Evolutionary conservation across 768 basidiomycete genomes (phyloP), one percentile per base, ranked within the genome.

Genomic region (Paxillus ammoniavirescens): DNA sequence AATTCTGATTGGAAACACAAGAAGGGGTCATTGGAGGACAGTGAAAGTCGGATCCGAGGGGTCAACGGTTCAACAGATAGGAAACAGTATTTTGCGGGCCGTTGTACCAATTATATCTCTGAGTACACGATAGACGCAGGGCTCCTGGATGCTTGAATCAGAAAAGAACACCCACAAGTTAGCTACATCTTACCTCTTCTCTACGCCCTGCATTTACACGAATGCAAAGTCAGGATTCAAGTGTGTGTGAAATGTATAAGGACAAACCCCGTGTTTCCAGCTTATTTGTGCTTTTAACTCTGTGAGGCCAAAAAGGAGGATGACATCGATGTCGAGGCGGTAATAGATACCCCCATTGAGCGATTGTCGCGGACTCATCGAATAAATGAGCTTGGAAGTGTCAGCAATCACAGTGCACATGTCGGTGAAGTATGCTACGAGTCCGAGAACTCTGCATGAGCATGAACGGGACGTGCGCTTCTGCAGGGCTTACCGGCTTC

Each of bases 201-300:
- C 53, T 17, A 33, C 28, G 7, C 53, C 53, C 53, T 54, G 42
- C 15, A 38, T 10, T 15, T 0, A 14, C 18, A n/a, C 21, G 4
- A 49, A 40, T 18, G 8, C 8, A 2, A 14, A 43, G 26, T 43
- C 23, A 43, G 26, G 4, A 26, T 6, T 13, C 15, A 43, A 21
- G 38, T 3, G 28, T 8, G 12, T 15, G 6, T 2, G 4, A 46
- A 10, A 4, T 4, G 46, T 21, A 10, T 31, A 4, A 21, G 17
- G 35, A 45, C 57, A 31, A 9, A 62, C 63, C 56, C 7, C 36
- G 8, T 78, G 71, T 9, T 58, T 60, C 79, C 79, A 80, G 2
- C 66, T 60, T 26, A 78, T 69, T 35, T 78, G 73, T 0, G 77
- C 79, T 54, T 76, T 74, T 31, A 79, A 53, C 49, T 80, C 79